These are phyloP conservation scores for Fusarium dlaminii DNA, from an alignment of 2,329 filamentous ascomycete species.

Conservation along the genomic window DNA sequence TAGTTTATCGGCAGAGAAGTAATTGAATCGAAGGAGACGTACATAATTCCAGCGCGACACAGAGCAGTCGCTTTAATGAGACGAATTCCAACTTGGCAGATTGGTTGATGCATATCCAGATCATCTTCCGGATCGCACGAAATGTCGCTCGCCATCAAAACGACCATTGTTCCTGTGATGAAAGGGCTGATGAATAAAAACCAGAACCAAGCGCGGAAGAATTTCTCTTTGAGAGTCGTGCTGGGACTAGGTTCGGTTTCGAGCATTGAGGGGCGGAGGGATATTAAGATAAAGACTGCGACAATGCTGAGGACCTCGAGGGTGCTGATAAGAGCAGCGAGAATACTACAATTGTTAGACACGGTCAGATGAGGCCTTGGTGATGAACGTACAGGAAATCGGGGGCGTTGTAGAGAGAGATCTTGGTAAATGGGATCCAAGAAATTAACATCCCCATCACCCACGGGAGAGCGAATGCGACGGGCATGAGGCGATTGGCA, in stretches of 20 bases:
- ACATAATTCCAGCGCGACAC: constrained; percentile 29
- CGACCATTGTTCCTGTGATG: constrained; percentile 11
- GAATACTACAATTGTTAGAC: constrained; percentile 4
- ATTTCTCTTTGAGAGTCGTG: constrained; percentile 15
- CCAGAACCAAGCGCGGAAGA: constrained; percentile 25
- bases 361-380: background rate
- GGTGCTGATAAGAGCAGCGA: constrained; percentile 24
- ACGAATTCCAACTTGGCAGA: constrained; percentile 27
- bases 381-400: constrained; percentile 14
- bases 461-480: constrained; percentile 28
- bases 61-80: constrained; percentile 32
- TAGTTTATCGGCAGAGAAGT: background rate
- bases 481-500: constrained; percentile 5
- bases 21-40: background rate
- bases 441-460: constrained; percentile 27
- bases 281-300: constrained; percentile 23
- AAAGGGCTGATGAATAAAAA: constrained; percentile 27
- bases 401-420: constrained; percentile 15
- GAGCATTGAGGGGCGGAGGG: background rate
- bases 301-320: constrained; percentile 29
- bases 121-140: constrained; percentile 25
- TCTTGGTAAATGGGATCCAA: constrained; percentile 29
- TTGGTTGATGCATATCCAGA: constrained; percentile 23
- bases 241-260: background rate
- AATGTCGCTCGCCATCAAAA: constrained; percentile 32